Evolutionary conservation across 805 yeast species (phyloP).

Genomic region (Peterozyma toletana): DNA sequence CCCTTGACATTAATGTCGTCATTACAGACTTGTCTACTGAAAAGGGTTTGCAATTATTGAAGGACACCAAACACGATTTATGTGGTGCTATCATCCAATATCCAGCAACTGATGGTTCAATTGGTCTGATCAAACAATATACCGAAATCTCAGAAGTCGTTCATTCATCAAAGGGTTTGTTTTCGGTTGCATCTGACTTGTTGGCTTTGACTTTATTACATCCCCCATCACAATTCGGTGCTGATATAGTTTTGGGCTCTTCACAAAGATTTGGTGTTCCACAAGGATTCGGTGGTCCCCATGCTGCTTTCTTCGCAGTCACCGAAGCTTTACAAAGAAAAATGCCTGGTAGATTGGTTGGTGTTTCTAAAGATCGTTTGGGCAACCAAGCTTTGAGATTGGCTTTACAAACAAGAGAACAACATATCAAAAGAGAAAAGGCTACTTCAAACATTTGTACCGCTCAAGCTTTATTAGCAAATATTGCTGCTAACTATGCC

Average conservation of each 20-base stretch:
- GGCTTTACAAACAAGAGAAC: conserved; percentile 97
- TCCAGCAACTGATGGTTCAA: conserved; percentile 80
- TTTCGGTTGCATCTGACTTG: conserved; percentile 87
- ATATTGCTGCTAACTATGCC: conserved; percentile 91
- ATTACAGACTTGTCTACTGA: conserved; percentile 44
- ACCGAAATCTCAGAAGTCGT: conserved; percentile 51
- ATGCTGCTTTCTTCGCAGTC: conserved; percentile 95
- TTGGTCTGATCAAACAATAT: conserved; percentile 42
- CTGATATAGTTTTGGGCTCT: conserved; percentile 89
- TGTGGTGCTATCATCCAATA: conserved; percentile 88
- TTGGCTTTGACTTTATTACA: conserved; percentile 80
- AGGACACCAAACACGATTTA: conserved; percentile 27
- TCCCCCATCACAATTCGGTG: conserved; percentile 81
- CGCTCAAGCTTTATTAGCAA: conserved; percentile 94
- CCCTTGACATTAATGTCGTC: conserved; percentile 59
- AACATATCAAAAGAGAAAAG: conserved; percentile 94
- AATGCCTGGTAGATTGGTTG: conserved; percentile 95
- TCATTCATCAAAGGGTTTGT: conserved; percentile 66
- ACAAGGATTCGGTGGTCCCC: conserved; percentile 97
- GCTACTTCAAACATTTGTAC: conserved; percentile 98
- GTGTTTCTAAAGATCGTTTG: conserved; percentile 84
- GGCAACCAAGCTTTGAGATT: conserved; percentile 86
- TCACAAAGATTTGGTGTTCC: conserved; percentile 98
- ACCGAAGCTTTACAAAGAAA: conserved; percentile 75
- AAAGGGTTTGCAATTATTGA: conserved; percentile 27